Evolutionary conservation across 345 rosid species (phyloP).

Genomic region (Psidium friedrichsthalianum): DNA sequence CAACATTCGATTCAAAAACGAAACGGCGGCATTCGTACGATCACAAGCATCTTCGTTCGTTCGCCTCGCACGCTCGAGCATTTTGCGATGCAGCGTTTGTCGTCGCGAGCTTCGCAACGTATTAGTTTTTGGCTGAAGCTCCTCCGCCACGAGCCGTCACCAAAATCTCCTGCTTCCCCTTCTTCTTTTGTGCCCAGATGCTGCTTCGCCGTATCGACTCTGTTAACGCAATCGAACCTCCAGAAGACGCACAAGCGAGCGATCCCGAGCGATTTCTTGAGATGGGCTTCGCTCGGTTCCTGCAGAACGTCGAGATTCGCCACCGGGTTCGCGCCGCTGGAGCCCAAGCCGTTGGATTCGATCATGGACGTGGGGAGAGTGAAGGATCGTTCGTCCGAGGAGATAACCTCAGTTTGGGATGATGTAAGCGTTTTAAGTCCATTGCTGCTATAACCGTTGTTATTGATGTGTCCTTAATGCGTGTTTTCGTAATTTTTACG

Average conservation of each 20-base stretch:
- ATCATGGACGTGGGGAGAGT: constrained; percentile 75
- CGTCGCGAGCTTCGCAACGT: not conserved
- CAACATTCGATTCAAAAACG: not conserved
- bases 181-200: constrained; percentile 6
- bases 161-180: not conserved
- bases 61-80: not conserved
- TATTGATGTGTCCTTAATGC: not conserved
- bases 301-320: constrained; percentile 68
- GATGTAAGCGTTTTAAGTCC: constrained; percentile 33
- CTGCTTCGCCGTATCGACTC: constrained; percentile 13
- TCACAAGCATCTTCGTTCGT: not conserved
- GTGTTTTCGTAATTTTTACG: not conserved
- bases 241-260: constrained; percentile 7
- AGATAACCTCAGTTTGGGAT: constrained; percentile 78
- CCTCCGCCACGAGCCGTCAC: not conserved
- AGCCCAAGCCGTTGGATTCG: constrained; percentile 79
- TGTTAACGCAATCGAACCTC: not conserved
- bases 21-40: not conserved
- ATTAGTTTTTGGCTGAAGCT: not conserved
- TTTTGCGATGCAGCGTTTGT: not conserved
- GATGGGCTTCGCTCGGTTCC: constrained; percentile 63
- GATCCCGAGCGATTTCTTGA: constrained; percentile 38
- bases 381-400: constrained; percentile 54
- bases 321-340: constrained; percentile 68
- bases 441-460: not conserved